A percentile compares a stretch with the other conserved stretches of the same genome.
Evolutionary conservation across 2,329 filamentous ascomycete genomes (phyloP).

Genomic region (Huntiella savannae): DNA sequence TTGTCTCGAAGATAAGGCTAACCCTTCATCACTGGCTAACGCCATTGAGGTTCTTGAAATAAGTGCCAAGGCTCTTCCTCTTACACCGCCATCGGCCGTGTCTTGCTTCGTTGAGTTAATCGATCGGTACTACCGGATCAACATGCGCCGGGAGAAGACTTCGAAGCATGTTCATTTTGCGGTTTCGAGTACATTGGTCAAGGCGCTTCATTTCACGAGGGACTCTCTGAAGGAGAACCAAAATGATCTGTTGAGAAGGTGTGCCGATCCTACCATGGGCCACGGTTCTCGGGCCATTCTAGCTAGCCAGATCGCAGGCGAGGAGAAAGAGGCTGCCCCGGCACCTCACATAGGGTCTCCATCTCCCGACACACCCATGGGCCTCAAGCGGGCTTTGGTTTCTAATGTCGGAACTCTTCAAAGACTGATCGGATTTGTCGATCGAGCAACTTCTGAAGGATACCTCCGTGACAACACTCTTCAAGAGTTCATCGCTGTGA

Average conservation of each 20-base stretch:
- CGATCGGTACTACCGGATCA: slow-evolving; percentile 6
- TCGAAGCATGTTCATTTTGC: background rate
- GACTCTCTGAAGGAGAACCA: slow-evolving; percentile 7
- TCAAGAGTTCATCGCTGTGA: slow-evolving; percentile 1
- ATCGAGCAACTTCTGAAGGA: slow-evolving; percentile 4
- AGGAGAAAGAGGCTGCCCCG: too few relatives aligned
- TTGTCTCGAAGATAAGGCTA: slow-evolving; percentile 60
- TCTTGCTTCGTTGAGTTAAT: slow-evolving; percentile 6
- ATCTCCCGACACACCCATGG: background rate
- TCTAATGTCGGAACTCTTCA: slow-evolving; percentile 16
- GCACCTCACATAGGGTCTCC: too few relatives aligned
- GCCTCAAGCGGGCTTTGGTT: slow-evolving; percentile 2
- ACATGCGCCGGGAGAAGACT: background rate
- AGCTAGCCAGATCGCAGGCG: too few relatives aligned
- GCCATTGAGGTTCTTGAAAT: slow-evolving; percentile 51
- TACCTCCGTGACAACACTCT: slow-evolving; percentile 5
- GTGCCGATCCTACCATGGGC: background rate
- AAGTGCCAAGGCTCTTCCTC: slow-evolving; percentile 18
- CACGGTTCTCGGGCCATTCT: too few relatives aligned
- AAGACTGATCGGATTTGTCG: slow-evolving; percentile 8
- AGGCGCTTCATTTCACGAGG: background rate
- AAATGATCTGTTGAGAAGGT: slow-evolving; percentile 4
- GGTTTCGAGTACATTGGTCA: background rate
- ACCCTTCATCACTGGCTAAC: slow-evolving; percentile 45
- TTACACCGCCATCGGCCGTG: slow-evolving; percentile 4